phyloP scores from a whole-genome alignment of 2,329 filamentous ascomycete species.

The Fusarium nodosum region DNA sequence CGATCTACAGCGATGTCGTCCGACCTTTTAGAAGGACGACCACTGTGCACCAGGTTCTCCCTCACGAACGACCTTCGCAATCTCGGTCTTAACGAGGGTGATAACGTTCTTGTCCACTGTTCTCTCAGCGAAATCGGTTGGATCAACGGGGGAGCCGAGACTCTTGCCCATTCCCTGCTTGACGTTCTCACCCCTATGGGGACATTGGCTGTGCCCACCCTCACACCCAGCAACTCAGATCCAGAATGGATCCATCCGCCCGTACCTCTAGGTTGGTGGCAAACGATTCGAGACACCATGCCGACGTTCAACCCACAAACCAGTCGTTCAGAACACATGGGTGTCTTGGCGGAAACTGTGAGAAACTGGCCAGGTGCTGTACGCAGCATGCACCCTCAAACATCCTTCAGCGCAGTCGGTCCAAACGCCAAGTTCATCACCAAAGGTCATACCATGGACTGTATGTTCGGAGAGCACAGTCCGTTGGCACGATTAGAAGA shows the following conservation, averaged over 20 bases:
- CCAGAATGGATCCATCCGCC: conserved; percentile 6
- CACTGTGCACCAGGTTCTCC: conserved; percentile 10
- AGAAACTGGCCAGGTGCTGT: conserved; percentile 14
- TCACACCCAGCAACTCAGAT: conserved; percentile 18
- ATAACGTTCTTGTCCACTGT: conserved; percentile 2
- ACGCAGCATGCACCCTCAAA: conserved; percentile 11
- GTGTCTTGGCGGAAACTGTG: background rate
- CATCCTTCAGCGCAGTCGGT: conserved; percentile 15
- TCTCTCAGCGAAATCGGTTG: conserved; percentile 7
- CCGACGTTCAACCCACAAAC: background rate
- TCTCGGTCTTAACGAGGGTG: background rate
- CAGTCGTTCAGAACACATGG: background rate
- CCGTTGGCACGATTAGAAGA: conserved; percentile 3
- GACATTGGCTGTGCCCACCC: conserved; percentile 4
- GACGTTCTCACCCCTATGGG: background rate
- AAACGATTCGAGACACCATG: background rate
- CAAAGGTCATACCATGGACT: background rate
- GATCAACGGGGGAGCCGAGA: conserved; percentile 15
- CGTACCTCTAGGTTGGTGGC: conserved; percentile 10
- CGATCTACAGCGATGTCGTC: background rate
- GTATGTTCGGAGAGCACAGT: conserved; percentile 11
- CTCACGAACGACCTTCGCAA: background rate
- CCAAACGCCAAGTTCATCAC: background rate
- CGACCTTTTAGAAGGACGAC: background rate
- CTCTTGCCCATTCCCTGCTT: background rate